Conservation (phyloP, 371 early-diverging fungal species). For the Batrachochytrium dendrobatidis region DNA sequence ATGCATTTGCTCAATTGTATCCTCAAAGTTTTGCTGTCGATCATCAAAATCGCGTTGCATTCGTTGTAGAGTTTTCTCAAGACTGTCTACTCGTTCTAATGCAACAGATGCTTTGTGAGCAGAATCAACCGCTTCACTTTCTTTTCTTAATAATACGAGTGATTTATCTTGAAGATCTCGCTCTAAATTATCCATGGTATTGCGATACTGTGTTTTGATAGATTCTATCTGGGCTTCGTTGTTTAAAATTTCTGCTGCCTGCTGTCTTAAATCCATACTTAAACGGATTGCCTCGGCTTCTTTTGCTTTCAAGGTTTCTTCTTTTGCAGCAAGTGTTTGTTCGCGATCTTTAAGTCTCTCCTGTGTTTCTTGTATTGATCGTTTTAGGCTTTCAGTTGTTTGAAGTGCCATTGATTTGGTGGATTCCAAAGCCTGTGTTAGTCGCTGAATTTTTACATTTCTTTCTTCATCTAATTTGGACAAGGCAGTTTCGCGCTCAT, state of each 20-base stretch:
- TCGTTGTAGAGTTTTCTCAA: background rate
- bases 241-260: constrained; percentile 14
- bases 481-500: background rate
- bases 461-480: constrained; percentile 12
- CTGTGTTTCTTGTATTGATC: constrained; percentile 15
- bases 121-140: constrained; percentile 22
- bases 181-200: constrained; percentile 19
- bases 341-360: constrained; percentile 8
- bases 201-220: constrained; percentile 14
- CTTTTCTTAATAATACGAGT: constrained; percentile 20
- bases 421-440: constrained; percentile 15
- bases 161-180: constrained; percentile 26
- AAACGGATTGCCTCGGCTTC: constrained; percentile 19
- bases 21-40: background rate
- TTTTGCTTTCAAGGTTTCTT: background rate
- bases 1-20: background rate
- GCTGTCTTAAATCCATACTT: constrained; percentile 8
- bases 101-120: constrained; percentile 19
- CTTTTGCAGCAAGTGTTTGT: background rate
- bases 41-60: background rate
- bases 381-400: constrained; percentile 17
- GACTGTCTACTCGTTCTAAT: background rate
- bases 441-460: constrained; percentile 14
- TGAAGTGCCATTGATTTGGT: constrained; percentile 13
- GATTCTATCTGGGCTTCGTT: constrained; percentile 10